Conservation (phyloP, 257 asterid species). For the Plantago ovata region DNA sequence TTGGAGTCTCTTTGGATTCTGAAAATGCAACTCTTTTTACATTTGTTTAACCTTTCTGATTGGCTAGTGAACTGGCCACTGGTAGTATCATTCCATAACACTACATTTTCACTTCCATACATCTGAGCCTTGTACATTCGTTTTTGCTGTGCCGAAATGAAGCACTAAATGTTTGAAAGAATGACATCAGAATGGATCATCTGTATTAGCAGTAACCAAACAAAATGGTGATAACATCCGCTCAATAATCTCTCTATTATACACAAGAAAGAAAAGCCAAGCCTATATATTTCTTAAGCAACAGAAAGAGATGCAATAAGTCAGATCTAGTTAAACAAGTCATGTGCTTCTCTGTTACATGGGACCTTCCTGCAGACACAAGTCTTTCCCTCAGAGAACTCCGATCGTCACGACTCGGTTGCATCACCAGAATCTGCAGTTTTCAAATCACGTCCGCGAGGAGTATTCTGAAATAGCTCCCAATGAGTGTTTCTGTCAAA, state of each 20-base stretch:
- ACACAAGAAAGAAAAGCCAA: constrained; percentile 9
- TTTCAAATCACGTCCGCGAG: constrained; percentile 36
- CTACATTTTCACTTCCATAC: too few species aligned
- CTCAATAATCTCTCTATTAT: neutral
- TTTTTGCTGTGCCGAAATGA: too few species aligned
- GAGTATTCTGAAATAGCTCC: constrained; percentile 24
- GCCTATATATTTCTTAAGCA: constrained; percentile 5
- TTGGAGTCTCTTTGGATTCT: too few species aligned
- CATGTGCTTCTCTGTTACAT: constrained; percentile 18
- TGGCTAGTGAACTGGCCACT: too few species aligned
- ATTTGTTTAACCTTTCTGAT: too few species aligned
- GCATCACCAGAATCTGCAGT: neutral
- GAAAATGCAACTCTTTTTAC: too few species aligned
- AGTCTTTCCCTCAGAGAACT: constrained; percentile 35
- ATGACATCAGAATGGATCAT: too few species aligned
- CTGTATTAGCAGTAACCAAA: too few species aligned
- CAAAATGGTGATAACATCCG: too few species aligned
- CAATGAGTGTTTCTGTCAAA: constrained; percentile 39
- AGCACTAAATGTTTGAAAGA: too few species aligned
- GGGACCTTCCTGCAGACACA: constrained; percentile 15
- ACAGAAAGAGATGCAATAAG: constrained; percentile 15
- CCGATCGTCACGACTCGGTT: constrained; percentile 38
- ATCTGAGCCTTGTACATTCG: too few species aligned
- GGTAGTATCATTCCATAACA: too few species aligned
- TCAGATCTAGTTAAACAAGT: constrained; percentile 11